Evolutionary conservation across 257 asterid species (phyloP).

Genomic region (Lithospermum erythrorhizon): DNA sequence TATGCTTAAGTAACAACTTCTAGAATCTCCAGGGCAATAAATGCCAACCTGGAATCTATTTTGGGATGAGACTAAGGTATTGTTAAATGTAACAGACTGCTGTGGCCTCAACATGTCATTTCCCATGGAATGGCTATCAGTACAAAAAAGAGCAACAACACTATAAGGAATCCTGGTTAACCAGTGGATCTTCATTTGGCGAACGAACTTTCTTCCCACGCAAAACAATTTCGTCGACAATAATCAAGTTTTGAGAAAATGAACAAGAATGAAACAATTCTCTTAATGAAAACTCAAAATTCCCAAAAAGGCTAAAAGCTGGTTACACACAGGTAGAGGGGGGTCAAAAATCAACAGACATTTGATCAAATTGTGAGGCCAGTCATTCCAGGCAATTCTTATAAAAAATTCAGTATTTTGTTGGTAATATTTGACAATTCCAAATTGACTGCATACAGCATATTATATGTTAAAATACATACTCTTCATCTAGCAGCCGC

Average conservation of each 20-base stretch:
- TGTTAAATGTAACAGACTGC: background rate
- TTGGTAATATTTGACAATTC: background rate
- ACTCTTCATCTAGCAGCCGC: background rate
- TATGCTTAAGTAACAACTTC: constrained; percentile 23
- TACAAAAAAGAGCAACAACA: background rate
- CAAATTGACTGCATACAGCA: background rate
- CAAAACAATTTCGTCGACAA: background rate
- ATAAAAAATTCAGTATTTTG: too few species aligned
- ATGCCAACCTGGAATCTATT: constrained; percentile 25
- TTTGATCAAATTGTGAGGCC: too few species aligned
- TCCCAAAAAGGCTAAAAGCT: too few species aligned
- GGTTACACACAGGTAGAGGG: too few species aligned
- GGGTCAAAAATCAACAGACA: too few species aligned
- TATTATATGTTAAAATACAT: background rate
- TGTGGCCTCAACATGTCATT: background rate
- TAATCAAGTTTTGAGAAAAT: background rate
- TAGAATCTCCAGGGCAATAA: constrained; percentile 11
- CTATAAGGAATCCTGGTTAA: background rate
- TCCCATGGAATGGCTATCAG: background rate
- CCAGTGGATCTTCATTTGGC: background rate
- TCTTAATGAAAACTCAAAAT: background rate
- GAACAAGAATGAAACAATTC: background rate
- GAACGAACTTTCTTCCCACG: background rate
- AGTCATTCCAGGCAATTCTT: too few species aligned
- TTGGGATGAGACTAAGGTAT: constrained; percentile 18